Evolutionary conservation across 441 rosid genomes (phyloP), one percentile per base, ranked within the genome.

Genomic region (Pelargonium cotyledonis): DNA sequence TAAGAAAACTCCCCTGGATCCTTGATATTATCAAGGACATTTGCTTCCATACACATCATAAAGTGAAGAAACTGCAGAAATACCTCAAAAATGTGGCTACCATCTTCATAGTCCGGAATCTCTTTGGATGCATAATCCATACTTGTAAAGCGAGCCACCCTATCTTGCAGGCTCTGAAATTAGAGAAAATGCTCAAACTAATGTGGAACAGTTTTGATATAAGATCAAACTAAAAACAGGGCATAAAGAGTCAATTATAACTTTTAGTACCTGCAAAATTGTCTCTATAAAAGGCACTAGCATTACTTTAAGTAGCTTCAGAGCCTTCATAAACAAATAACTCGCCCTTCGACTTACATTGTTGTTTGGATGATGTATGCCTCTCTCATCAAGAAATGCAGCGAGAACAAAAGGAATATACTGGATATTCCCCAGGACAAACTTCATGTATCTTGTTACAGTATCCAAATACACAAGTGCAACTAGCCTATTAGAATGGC

Each of bases 71-170:
- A 65, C 8, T 61, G 6, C 35, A 77, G 57, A 3, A 55, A 55
- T 72, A 94, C 99, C 97, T 94, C 96, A 81, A 91, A 94, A 77
- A 94, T 89, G 76, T 89, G 89, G 80, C 83, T 85, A 65, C 88
- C 91, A 76, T 91, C 96, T 80, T 94, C 99, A 78, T 88, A 71
- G 81, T 85, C 95, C n/a, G 85, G 73, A 72, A 78, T 73, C 35
- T 80, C 87, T 77, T 78, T 80, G 2, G 86, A 73, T 61, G 80
- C 49, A 80, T 75, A 77, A 73, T 81, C 81, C 83, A 75, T 81
- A 55, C 76, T 82, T 60, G 92, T 89, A 82, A 91, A 82, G 55
- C 75, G 83, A 75, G 87, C 75, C 79, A 94, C 86, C 19, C 84
- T 80, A 82, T 91, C 97, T 82, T 87, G 94, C 76, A 94, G 85